Evolutionary conservation across 1,139 yeast species (phyloP), one percentile per base, ranked within the genome.

Genomic region (Pichia sp.): DNA sequence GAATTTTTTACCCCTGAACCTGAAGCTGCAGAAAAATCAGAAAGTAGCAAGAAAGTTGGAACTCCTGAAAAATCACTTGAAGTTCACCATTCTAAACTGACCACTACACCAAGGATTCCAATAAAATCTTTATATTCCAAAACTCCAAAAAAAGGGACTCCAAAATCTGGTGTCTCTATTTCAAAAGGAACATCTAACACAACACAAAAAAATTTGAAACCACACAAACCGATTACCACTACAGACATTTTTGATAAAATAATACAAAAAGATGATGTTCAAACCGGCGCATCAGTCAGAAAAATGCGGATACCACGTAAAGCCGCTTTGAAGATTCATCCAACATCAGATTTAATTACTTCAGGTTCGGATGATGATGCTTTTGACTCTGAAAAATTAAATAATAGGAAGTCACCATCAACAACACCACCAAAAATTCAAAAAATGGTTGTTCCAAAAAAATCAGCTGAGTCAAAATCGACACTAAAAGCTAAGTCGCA

Each of bases 261-360:
- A 25, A 25, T 6, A 27, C 28, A 11, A 10, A 28, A 27, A 18
- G 18, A 8, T 28, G 5, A 25, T 28, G 9, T 5, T 56, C 58
- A 7, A 35, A 58, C 8, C 56, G 86, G 53, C 67, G 78, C 39
- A 27, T 36, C 39, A 8, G 18, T 18, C 18, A 36, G 39, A 10
- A 27, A 9, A 5, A 10, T 36, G 35, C 5, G 26, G 18, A n/a
- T 7, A n/a, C 25, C 35, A 26, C 25, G 38, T 4, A 5, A 18
- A 18, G 18, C 18, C 18, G 18, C 18, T 18, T 18, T 18, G 18
- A 18, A 18, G 18, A 18, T 18, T 18, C 18, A 18, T 18, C 18
- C 18, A 18, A 10, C 38, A 1, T 26, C 7, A 8, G 30, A 28
- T 4, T 3, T 31, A 7, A 18, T 41, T 7, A 31, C 43, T n/a